Evolutionary conservation across 805 yeast genomes (phyloP).

Genomic region (Candida fluviatilis): DNA sequence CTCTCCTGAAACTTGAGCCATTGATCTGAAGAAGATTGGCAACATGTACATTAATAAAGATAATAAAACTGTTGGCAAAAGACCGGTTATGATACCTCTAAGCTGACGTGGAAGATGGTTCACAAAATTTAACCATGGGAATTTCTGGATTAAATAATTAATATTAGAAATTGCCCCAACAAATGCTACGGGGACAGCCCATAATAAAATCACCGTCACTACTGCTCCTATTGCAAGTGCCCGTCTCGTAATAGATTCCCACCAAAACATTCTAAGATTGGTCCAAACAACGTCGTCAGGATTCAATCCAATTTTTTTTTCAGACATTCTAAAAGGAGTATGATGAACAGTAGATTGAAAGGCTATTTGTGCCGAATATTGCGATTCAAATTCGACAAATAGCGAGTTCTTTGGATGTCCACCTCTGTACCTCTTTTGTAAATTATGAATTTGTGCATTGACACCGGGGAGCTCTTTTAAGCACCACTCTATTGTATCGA

Average conservation of each 20-base stretch:
- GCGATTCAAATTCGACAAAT: slow-evolving; percentile 74
- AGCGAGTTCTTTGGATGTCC: slow-evolving; percentile 70
- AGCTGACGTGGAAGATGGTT: slow-evolving; percentile 65
- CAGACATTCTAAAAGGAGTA: slow-evolving; percentile 58
- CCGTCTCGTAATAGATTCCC: slow-evolving; percentile 62
- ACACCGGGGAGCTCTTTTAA: slow-evolving; percentile 53
- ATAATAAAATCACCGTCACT: slow-evolving; percentile 63
- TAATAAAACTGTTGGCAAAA: slow-evolving; percentile 79
- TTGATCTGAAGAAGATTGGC: slow-evolving; percentile 75
- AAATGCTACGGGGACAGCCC: slow-evolving; percentile 98
- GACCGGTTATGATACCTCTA: slow-evolving; percentile 81
- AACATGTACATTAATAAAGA: slow-evolving; percentile 81
- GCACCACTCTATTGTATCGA: slow-evolving; percentile 58
- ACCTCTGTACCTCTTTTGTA: slow-evolving; percentile 49
- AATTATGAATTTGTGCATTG: slow-evolving; percentile 50
- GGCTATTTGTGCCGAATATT: slow-evolving; percentile 72
- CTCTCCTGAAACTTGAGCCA: slow-evolving; percentile 60
- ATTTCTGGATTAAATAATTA: slow-evolving; percentile 61
- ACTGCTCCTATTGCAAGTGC: slow-evolving; percentile 51
- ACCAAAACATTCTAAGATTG: slow-evolving; percentile 75
- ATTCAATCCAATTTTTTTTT: slow-evolving; percentile 58
- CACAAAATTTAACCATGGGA: slow-evolving; percentile 74
- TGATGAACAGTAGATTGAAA: slow-evolving; percentile 61
- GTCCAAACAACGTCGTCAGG: slow-evolving; percentile 66
- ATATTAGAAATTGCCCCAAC: slow-evolving; percentile 92